Conservation (phyloP, 192 early-diverging fungal genomes). For the Obelidium mucronatum region DNA sequence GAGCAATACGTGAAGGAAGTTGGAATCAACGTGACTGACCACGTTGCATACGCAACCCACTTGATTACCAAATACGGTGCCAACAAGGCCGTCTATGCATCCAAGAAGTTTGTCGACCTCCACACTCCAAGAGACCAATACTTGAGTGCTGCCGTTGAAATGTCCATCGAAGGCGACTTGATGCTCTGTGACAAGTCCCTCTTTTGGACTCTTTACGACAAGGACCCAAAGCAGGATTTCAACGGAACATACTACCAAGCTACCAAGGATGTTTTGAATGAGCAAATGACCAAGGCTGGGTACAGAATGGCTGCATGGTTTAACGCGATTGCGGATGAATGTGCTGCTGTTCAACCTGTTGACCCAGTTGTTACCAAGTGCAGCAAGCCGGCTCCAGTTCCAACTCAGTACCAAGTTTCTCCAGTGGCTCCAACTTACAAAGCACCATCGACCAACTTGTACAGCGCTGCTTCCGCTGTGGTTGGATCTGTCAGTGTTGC, state of each 20-base stretch:
- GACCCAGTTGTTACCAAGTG: background rate
- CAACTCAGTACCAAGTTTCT: too few relatives aligned
- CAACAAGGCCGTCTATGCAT: constrained; percentile 7
- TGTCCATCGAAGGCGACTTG: constrained; percentile 23
- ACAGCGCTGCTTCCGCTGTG: background rate
- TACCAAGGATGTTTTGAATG: constrained; percentile 31
- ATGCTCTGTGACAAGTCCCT: background rate
- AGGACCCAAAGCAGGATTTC: constrained; percentile 48
- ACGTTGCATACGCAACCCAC: background rate
- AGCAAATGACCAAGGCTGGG: constrained; percentile 56
- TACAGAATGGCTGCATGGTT: constrained; percentile 54
- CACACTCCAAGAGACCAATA: background rate
- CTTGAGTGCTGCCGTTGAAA: constrained; percentile 29
- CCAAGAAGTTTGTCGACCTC: constrained; percentile 12
- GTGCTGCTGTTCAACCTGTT: constrained; percentile 13
- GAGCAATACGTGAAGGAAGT: constrained; percentile 27
- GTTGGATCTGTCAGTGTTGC: background rate
- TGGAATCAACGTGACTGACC: constrained; percentile 10
- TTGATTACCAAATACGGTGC: constrained; percentile 7
- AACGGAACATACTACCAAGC: constrained; percentile 46
- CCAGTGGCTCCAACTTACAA: too few relatives aligned
- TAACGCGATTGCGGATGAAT: constrained; percentile 39
- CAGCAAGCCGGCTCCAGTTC: too few relatives aligned
- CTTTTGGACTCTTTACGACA: constrained; percentile 44
- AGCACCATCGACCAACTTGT: background rate